Conservation (phyloP, 768 basidiomycete genomes). For the Artomyces pyxidatus region DNA sequence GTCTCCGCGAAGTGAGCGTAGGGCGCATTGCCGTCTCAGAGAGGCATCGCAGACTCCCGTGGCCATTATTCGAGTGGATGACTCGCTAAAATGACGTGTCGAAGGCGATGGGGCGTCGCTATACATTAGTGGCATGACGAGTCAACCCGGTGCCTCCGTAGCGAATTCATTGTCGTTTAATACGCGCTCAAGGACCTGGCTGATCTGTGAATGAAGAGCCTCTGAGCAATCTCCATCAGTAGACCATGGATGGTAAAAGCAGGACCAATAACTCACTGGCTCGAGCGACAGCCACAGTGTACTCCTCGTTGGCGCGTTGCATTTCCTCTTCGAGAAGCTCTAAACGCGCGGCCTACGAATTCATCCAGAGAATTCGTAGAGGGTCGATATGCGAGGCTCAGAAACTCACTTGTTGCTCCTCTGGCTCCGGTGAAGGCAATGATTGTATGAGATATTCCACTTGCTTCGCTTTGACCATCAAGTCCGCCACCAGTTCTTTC, state of each 20-base stretch:
- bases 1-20: too few species aligned
- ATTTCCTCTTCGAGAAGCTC: slow-evolving; percentile 63
- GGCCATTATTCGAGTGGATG: too few species aligned
- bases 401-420: slow-evolving; percentile 58
- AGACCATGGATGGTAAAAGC: not conserved
- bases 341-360: slow-evolving; percentile 55
- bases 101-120: too few species aligned
- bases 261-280: slow-evolving; percentile 49
- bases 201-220: slow-evolving; percentile 50
- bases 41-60: too few species aligned
- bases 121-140: too few species aligned
- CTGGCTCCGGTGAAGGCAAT: slow-evolving; percentile 70
- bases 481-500: slow-evolving; percentile 74
- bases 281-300: slow-evolving; percentile 59
- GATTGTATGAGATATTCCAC: slow-evolving; percentile 79
- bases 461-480: slow-evolving; percentile 84
- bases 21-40: too few species aligned
- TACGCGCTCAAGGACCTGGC: slow-evolving; percentile 49
- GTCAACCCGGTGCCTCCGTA: slow-evolving; percentile 18
- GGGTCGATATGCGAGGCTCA: not conserved
- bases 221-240: slow-evolving; percentile 28
- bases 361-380: not conserved
- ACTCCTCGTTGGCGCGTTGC: slow-evolving; percentile 67
- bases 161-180: slow-evolving; percentile 42
- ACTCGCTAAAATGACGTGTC: too few species aligned